Evolutionary conservation across 169 alveolate species (phyloP), one percentile per base, ranked within the genome.

Genomic region (Cryptosporidium ryanae): DNA sequence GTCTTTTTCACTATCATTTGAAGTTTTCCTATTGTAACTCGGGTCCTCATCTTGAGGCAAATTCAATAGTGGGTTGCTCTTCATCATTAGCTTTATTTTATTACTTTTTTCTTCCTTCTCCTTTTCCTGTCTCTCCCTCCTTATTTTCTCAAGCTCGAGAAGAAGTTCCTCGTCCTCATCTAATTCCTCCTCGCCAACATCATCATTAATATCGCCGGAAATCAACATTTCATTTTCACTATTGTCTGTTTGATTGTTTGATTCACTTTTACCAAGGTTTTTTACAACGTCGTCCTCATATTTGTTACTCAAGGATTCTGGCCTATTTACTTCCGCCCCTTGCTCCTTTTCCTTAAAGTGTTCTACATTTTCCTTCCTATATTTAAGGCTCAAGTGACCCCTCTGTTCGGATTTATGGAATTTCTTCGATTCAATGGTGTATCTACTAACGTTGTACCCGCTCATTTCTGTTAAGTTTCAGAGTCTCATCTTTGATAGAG

Each of bases 91-190:
- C 31, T 32, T 61, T 32, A 76, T 59, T 27, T 59, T 48, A 59
- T 48, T 76, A 65, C 44, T 61, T 1, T 34, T 76, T 25, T 61
- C 43, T 21, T 76, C 71, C 27, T 31, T 32, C 43, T 38, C 71
- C 8, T 10, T 76, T 1, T 55, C 87, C 29, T 32, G 50, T 27
- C 71, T 55, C n/a, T 55, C 68, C 15, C 12, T 55, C 21, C 23
- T 55, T 8, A 76, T 76, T 38, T 25, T 76, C 31, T 76, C 87
- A 7, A 76, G 48, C 44, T 76, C 87, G 17, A 27, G 64, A 7
- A 59, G 43, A 7, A 76, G 71, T 21, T 55, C 87, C 34, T 76
- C 64, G n/a, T 76, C 87, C 18, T 76, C 87, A 43, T 76, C 76
- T 21, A 46, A 17, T 50, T 55, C 87, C 2, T 50, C 52, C 23